These are phyloP conservation scores for Trichoderma sp. DNA, from an alignment of 2,329 filamentous ascomycete genomes.

Conservation along the genomic window DNA sequence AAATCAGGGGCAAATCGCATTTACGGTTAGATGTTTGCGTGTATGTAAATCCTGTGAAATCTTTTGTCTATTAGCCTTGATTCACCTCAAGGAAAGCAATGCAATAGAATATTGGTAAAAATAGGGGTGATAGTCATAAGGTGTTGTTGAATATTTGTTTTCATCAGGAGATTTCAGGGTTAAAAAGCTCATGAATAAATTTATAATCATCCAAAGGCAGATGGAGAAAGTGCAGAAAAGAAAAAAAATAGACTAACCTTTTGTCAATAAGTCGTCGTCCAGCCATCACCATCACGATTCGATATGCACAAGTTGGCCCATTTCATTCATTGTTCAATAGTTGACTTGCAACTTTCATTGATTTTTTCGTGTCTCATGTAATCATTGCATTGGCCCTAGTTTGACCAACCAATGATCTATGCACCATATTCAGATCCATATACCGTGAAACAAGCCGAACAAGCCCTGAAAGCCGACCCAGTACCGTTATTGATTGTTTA, in stretches of 20 bases:
- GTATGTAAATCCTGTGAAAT: neutral
- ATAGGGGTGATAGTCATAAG: slow-evolving; percentile 49
- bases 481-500: slow-evolving; percentile 45
- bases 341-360: slow-evolving; percentile 29
- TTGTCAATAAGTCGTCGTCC: neutral
- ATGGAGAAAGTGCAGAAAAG: slow-evolving; percentile 25
- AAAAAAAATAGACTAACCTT: slow-evolving; percentile 44
- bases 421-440: slow-evolving; percentile 41
- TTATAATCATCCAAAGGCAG: slow-evolving; percentile 52
- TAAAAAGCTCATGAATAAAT: slow-evolving; percentile 64
- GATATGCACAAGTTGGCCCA: slow-evolving; percentile 3
- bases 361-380: slow-evolving; percentile 30
- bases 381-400: slow-evolving; percentile 36
- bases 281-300: slow-evolving; percentile 5
- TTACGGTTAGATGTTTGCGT: neutral
- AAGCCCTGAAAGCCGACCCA: slow-evolving; percentile 39
- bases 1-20: neutral
- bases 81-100: slow-evolving; percentile 31
- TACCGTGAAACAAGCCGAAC: slow-evolving; percentile 45
- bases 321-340: neutral
- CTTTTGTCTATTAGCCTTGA: slow-evolving; percentile 37
- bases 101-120: slow-evolving; percentile 20
- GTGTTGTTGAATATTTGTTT: slow-evolving; percentile 48
- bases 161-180: slow-evolving; percentile 62
- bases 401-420: slow-evolving; percentile 49